These are phyloP conservation scores for Mallotus nudiflorus DNA, from an alignment of 345 rosid species.

Conservation along the genomic window DNA sequence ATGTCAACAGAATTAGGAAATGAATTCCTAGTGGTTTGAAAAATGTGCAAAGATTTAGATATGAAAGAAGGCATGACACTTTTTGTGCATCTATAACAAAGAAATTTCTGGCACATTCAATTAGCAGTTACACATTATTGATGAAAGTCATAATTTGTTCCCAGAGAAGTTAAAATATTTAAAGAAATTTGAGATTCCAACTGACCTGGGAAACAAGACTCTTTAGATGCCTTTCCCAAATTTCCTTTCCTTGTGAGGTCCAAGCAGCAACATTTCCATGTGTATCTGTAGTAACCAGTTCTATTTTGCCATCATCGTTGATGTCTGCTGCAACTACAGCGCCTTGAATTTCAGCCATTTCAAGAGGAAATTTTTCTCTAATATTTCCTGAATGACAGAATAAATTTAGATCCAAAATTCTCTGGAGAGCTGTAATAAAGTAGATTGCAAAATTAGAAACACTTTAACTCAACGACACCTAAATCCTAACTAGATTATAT, in stretches of 20 bases:
- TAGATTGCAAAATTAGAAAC: background rate
- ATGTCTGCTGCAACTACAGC: slow-evolving; percentile 96
- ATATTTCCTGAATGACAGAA: slow-evolving; percentile 54
- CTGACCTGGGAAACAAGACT: slow-evolving; percentile 93
- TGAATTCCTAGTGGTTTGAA: background rate
- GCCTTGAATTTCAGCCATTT: slow-evolving; percentile 99
- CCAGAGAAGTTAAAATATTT: background rate
- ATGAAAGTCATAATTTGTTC: slow-evolving; percentile 3
- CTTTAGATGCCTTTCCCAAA: slow-evolving; percentile 89
- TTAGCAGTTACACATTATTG: background rate
- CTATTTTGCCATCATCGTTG: slow-evolving; percentile 98
- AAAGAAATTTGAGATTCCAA: slow-evolving; percentile 11
- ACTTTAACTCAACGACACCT: background rate
- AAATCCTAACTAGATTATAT: background rate
- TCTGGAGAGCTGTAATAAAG: slow-evolving; percentile 26
- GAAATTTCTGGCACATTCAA: background rate
- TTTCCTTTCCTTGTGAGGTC: slow-evolving; percentile 87
- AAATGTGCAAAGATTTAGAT: background rate
- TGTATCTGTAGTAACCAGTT: slow-evolving; percentile 88
- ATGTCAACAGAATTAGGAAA: background rate
- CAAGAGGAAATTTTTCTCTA: slow-evolving; percentile 88
- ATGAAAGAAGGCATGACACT: background rate
- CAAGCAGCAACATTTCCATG: slow-evolving; percentile 99
- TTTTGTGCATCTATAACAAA: background rate
- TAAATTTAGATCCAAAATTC: slow-evolving; percentile 29